phyloP scores from a whole-genome alignment of 371 early-diverging fungal species.

The Syncephalis fuscata region DNA sequence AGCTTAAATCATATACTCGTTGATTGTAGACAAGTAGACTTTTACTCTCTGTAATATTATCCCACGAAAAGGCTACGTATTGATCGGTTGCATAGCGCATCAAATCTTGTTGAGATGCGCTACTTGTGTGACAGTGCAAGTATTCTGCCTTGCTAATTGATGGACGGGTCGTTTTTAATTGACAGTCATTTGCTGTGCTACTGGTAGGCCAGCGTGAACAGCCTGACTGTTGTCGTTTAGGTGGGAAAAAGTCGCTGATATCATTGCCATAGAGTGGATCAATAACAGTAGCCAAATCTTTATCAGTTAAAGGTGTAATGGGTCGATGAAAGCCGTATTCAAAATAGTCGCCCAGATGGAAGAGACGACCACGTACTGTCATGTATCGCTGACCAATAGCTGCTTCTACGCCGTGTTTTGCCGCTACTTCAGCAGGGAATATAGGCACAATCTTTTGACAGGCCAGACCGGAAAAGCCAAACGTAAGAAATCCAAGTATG shows the following conservation, averaged over 20 bases:
- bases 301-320: conserved; percentile 4
- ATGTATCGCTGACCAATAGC: conserved; percentile 4
- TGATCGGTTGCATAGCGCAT: conserved; percentile 1
- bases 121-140: conserved; percentile 11
- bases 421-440: conserved; percentile 7
- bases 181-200: conserved; percentile 4
- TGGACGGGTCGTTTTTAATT: conserved; percentile 3
- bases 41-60: conserved; percentile 6
- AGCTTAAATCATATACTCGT: conserved; percentile 14
- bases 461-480: conserved; percentile 33
- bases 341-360: conserved; percentile 14
- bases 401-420: conserved; percentile 3
- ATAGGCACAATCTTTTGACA: conserved; percentile 10
- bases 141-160: conserved; percentile 1
- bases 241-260: conserved; percentile 14
- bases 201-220: conserved; percentile 10
- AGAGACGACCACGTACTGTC: conserved; percentile 15
- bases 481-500: conserved; percentile 32
- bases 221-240: conserved; percentile 1
- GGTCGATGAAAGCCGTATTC: conserved; percentile 11
- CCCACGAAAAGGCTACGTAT: conserved; percentile 10
- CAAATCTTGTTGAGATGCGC: not conserved
- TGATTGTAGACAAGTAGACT: conserved; percentile 16
- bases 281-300: conserved; percentile 8
- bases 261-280: conserved; percentile 10